phyloP scores from a whole-genome alignment of 176 grass and related monocot genomes.

The Chloris gayana region DNA sequence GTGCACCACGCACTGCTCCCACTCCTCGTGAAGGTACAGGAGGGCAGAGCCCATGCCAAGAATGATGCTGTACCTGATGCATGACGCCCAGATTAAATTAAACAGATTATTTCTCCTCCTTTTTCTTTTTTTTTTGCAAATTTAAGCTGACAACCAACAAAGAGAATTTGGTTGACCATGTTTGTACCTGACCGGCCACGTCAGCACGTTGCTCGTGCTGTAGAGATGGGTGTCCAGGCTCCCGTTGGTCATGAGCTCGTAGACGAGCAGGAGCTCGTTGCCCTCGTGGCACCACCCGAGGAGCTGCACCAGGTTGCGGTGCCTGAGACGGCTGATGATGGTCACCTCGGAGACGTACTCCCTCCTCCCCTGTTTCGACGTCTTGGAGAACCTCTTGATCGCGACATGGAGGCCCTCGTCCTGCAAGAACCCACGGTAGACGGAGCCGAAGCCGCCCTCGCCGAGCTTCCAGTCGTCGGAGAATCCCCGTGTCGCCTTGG shows the following conservation, averaged over 20 bases:
- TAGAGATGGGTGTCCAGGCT: slow-evolving; percentile 47
- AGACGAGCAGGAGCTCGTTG: slow-evolving; percentile 34
- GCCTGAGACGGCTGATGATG: slow-evolving; percentile 45
- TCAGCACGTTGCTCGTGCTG: not conserved
- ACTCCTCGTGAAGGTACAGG: slow-evolving; percentile 39
- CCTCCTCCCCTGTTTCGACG: slow-evolving; percentile 37
- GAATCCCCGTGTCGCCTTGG: slow-evolving; percentile 5
- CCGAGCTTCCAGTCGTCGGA: slow-evolving; percentile 22
- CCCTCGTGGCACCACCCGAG: slow-evolving; percentile 50
- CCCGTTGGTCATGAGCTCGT: slow-evolving; percentile 52
- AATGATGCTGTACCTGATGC: slow-evolving; percentile 13
- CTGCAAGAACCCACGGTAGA: slow-evolving; percentile 7
- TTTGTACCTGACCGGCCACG: not conserved
- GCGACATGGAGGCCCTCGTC: not conserved
- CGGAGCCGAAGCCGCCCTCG: not conserved
- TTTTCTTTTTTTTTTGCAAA: too few species aligned
- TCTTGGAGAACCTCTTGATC: not conserved
- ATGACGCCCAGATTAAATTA: too few species aligned
- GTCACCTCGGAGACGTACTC: slow-evolving; percentile 55
- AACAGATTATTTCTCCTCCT: too few species aligned
- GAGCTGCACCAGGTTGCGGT: slow-evolving; percentile 50
- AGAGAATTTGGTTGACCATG: too few species aligned
- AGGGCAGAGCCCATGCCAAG: slow-evolving; percentile 20
- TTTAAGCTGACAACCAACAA: too few species aligned
- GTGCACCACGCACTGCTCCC: slow-evolving; percentile 44